Conservation (phyloP, 78 protist species). For the Dictyostelium intermedium region DNA sequence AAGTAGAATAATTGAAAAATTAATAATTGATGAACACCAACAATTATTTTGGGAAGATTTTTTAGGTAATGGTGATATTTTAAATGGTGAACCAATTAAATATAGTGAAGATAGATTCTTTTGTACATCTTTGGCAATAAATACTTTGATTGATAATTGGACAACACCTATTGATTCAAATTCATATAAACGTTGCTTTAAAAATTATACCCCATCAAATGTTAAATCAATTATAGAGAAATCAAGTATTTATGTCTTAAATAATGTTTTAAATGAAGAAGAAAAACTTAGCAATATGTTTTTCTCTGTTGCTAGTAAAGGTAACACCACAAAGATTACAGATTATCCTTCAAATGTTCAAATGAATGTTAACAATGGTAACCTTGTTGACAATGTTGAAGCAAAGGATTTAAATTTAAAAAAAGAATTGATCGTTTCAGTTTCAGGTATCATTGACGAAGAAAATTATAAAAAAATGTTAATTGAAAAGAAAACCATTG, state of each 20-base stretch:
- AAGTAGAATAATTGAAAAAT: neutral
- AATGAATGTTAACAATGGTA: slow-evolving; percentile 16
- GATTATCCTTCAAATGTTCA: slow-evolving; percentile 9
- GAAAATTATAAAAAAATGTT: neutral
- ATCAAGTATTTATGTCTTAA: neutral
- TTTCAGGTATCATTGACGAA: neutral
- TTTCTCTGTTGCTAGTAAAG: slow-evolving; percentile 1
- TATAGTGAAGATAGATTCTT: slow-evolving; percentile 37
- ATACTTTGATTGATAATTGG: slow-evolving; percentile 36
- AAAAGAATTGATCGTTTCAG: neutral
- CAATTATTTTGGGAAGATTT: slow-evolving; percentile 23
- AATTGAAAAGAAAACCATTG: neutral
- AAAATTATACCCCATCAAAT: neutral
- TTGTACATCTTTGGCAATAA: neutral
- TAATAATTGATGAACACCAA: neutral
- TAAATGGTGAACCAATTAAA: neutral
- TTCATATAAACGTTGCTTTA: neutral
- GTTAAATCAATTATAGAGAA: neutral
- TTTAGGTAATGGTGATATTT: slow-evolving; percentile 27
- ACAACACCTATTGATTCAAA: neutral
- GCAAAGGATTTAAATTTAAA: neutral
- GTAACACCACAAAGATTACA: neutral
- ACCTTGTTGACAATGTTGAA: too few relatives aligned
- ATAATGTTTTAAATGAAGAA: neutral
- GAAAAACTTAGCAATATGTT: slow-evolving; percentile 15